Evolutionary conservation across 352 stramenopile species (phyloP), one percentile per base, ranked within the genome.

Genomic region (Phytophthora podocarpi): DNA sequence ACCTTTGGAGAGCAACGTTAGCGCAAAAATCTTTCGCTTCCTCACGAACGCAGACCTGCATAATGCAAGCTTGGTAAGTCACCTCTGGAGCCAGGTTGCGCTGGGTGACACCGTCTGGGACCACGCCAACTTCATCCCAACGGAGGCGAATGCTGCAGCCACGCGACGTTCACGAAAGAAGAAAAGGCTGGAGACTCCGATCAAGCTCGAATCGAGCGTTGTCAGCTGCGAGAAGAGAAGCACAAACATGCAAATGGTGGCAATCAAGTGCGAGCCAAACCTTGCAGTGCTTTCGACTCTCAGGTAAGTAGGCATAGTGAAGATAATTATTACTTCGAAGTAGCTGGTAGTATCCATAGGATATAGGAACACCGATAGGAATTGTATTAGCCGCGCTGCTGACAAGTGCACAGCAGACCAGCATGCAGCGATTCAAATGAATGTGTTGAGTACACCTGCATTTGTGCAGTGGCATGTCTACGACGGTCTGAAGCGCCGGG

Each of bases 31-130:
- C 51, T 87, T 91, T 58, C 60, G 76, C 26, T 93, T 79, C 46
- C 78, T 96, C 41, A 84, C 78, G 5, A 91, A 90, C 39, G 72
- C 76, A 0, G 87, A 94, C 24, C 40, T 96, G 36, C 90, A 96
- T 66, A 94, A 94, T 54, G 83, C 84, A 8, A 93, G 83, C 32
- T 73, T 96, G n/a, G 85, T 96, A 56, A 93, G 72, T 58, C 84
- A 76, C 23, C 61, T 96, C 16, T 96, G 87, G 87, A 96, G 80
- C 41, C 75, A 90, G 26, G 70, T 96, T 56, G 72, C 87, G 12
- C 74, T 92, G 9, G 79, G 82, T 10, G 79, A 90, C 23, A 76
- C 63, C 0, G 80, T 94, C 2, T 94, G 87, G 87, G 83, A 95
- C 41, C 77, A 93, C 43, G 66, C 76, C n/a, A 91, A 91, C 59